A percentile compares a stretch with the other conserved stretches of the same genome.
These are phyloP conservation scores for Calonectria hongkongensis DNA, from an alignment of 2,329 filamentous ascomycete genomes.

Conservation along the genomic window DNA sequence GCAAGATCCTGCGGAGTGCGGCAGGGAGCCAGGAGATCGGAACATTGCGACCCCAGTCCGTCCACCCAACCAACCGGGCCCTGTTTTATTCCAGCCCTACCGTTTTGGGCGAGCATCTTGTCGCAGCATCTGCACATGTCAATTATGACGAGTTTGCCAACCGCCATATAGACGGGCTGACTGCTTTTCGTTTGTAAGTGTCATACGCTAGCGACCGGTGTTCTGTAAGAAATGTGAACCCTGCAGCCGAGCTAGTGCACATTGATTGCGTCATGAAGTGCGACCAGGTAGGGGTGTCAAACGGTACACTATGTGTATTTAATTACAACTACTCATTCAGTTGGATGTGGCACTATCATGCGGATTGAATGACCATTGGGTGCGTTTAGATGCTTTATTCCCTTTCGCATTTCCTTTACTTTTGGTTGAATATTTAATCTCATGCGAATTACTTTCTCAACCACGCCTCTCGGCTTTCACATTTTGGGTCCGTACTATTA, in stretches of 20 bases:
- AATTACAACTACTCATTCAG: neutral
- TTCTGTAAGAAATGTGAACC: neutral
- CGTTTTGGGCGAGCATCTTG: neutral
- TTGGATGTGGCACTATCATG: neutral
- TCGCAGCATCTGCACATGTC: neutral
- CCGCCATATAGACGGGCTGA: neutral
- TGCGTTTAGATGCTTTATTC: neutral
- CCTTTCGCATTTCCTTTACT: neutral
- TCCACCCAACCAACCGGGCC: neutral
- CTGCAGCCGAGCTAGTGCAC: neutral
- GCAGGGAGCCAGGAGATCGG: conserved; percentile 1
- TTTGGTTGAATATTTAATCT: neutral
- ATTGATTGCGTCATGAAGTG: conserved; percentile 14
- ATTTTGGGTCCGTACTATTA: neutral
- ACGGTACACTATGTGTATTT: neutral
- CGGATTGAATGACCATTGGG: neutral
- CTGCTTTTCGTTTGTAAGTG: neutral
- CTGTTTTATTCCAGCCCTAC: neutral
- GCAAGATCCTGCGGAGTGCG: conserved; percentile 22
- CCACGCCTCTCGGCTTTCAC: neutral
- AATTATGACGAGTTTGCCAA: neutral
- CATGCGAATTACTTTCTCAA: neutral
- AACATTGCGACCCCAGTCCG: conserved; percentile 20
- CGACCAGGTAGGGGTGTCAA: neutral
- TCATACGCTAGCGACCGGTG: neutral